Evolutionary conservation across 768 basidiomycete genomes (phyloP).

Genomic region (Leccinellum luteum): DNA sequence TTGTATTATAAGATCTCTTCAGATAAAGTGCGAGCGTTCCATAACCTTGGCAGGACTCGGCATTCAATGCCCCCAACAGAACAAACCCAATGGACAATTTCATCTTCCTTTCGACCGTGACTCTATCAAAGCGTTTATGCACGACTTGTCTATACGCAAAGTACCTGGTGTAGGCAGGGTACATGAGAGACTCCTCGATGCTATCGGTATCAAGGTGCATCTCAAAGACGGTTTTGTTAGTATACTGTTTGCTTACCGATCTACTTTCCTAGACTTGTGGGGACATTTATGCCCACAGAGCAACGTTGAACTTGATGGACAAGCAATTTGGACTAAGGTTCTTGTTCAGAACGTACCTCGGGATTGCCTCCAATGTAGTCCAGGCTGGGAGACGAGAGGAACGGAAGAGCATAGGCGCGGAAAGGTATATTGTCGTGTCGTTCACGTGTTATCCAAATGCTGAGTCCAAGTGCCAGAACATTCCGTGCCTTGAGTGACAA

Average conservation of each 20-base stretch:
- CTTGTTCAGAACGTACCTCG: constrained; percentile 78
- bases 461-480: constrained; percentile 48
- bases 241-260: background rate
- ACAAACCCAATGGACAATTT: constrained; percentile 95
- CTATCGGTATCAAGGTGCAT: constrained; percentile 74
- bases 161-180: constrained; percentile 91
- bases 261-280: constrained; percentile 66
- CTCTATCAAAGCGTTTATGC: constrained; percentile 74
- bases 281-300: constrained; percentile 79
- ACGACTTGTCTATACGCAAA: constrained; percentile 77
- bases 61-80: constrained; percentile 40
- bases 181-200: constrained; percentile 81
- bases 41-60: background rate
- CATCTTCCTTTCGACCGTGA: constrained; percentile 63
- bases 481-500: constrained; percentile 68
- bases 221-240: background rate
- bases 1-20: constrained; percentile 81
- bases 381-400: constrained; percentile 75
- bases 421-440: constrained; percentile 49
- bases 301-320: constrained; percentile 76
- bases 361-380: constrained; percentile 82
- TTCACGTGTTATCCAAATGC: background rate
- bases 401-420: constrained; percentile 89
- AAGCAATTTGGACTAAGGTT: constrained; percentile 79
- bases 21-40: constrained; percentile 58